Conservation (phyloP, 345 rosid species). For the Eucalyptus marginata region DNA sequence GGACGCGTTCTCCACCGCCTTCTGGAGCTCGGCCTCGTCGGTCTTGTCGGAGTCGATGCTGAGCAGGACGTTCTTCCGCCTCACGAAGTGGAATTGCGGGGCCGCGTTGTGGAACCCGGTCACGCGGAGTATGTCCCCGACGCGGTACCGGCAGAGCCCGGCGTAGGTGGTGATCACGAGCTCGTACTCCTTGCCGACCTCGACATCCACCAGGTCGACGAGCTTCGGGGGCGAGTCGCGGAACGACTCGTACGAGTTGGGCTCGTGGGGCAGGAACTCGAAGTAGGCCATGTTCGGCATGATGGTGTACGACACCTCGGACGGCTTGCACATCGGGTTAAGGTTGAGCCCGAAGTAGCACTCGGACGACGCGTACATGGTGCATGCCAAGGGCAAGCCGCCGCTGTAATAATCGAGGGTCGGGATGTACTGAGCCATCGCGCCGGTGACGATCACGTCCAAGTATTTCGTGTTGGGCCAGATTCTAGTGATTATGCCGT, state of each 20-base stretch:
- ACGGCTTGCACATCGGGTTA: constrained; percentile 76
- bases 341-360: constrained; percentile 89
- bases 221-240: constrained; percentile 18
- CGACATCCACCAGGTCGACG: constrained; percentile 62
- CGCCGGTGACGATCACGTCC: constrained; percentile 91
- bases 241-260: constrained; percentile 4
- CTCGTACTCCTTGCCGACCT: constrained; percentile 83
- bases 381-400: constrained; percentile 77
- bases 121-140: constrained; percentile 89
- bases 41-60: constrained; percentile 94
- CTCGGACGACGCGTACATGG: constrained; percentile 96
- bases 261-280: constrained; percentile 70
- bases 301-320: constrained; percentile 78
- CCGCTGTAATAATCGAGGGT: constrained; percentile 87
- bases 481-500: constrained; percentile 52
- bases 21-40: constrained; percentile 83
- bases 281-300: constrained; percentile 98
- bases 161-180: constrained; percentile 86
- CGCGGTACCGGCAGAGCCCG: constrained; percentile 77
- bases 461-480: constrained; percentile 92
- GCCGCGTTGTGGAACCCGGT: constrained; percentile 87
- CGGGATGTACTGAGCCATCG: constrained; percentile 96
- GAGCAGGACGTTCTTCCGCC: constrained; percentile 79
- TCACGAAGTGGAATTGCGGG: constrained; percentile 77
- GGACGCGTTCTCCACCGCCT: constrained; percentile 66